Percentiles rank a stretch among this genome's conserved stretches.
Evolutionary conservation across 441 rosid species (phyloP).

Genomic region (Brassica balearica): DNA sequence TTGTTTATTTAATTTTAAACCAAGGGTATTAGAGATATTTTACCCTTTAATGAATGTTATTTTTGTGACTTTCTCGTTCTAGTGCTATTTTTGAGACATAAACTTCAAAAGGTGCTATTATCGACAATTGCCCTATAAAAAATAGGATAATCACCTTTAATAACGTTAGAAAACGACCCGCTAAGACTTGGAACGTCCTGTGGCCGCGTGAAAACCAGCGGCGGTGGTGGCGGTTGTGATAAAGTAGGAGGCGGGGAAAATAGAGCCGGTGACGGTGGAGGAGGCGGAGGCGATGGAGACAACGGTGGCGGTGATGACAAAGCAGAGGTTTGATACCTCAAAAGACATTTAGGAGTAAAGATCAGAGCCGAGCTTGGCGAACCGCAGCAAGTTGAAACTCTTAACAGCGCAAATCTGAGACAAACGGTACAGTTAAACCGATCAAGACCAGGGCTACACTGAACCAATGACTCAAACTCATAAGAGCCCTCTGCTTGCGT

Average conservation of each 20-base stretch:
- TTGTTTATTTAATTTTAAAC: too few relatives aligned
- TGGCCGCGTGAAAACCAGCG: constrained; percentile 10
- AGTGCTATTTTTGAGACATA: too few relatives aligned
- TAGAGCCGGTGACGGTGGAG: not conserved
- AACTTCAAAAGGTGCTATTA: too few relatives aligned
- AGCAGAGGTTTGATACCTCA: constrained; percentile 16
- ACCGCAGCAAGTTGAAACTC: constrained; percentile 30
- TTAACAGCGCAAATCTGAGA: not conserved
- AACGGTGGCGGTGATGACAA: constrained; percentile 15
- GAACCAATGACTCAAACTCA: constrained; percentile 25
- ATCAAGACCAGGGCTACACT: constrained; percentile 39
- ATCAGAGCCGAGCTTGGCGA: not conserved
- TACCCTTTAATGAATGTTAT: too few relatives aligned
- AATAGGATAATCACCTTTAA: constrained; percentile 21
- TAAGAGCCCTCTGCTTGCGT: constrained; percentile 30
- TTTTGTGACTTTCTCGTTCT: too few relatives aligned
- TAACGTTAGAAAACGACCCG: constrained; percentile 26
- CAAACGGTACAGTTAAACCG: constrained; percentile 6
- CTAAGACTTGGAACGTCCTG: not conserved
- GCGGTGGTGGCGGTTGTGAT: not conserved
- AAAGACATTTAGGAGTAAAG: constrained; percentile 37
- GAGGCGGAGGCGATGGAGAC: not conserved
- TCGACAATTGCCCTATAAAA: too few relatives aligned
- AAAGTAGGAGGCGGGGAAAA: not conserved
- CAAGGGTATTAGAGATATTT: too few relatives aligned